Conservation (phyloP, 345 rosid species). For the Sonneratia caseolaris region DNA sequence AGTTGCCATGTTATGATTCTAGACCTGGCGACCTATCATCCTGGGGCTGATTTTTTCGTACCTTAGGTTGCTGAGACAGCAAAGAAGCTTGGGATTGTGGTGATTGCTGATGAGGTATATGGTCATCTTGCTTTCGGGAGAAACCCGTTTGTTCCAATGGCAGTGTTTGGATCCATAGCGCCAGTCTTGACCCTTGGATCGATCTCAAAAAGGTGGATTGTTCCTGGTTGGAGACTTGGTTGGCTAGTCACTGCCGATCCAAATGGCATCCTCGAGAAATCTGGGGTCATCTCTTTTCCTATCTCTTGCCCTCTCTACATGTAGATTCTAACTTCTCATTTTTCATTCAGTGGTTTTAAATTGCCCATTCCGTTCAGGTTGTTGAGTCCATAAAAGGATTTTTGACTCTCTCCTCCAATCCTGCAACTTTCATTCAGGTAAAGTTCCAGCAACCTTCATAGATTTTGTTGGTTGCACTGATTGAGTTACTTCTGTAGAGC, state of each 20-base stretch:
- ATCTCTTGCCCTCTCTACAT: background rate
- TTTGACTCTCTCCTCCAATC: conserved; percentile 26
- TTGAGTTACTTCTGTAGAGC: too few species aligned
- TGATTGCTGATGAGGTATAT: conserved; percentile 65
- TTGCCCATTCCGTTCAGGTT: conserved; percentile 20
- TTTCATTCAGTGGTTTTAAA: background rate
- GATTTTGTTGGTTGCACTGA: background rate
- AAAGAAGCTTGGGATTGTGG: conserved; percentile 51
- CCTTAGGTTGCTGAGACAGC: conserved; percentile 51
- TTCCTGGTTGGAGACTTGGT: conserved; percentile 81
- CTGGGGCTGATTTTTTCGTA: background rate
- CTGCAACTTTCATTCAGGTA: conserved; percentile 50
- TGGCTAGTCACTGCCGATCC: conserved; percentile 62
- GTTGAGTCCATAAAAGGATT: conserved; percentile 25
- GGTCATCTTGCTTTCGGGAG: conserved; percentile 45
- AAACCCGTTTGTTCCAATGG: conserved; percentile 57
- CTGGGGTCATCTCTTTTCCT: conserved; percentile 31
- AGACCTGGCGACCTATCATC: background rate
- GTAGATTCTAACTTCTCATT: background rate
- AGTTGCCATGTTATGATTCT: background rate
- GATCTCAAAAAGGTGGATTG: conserved; percentile 66
- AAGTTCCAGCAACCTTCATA: background rate
- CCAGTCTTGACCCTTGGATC: conserved; percentile 62
- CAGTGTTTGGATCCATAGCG: conserved; percentile 38
- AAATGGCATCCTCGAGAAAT: conserved; percentile 29